These are phyloP conservation scores for Naganishia sp. DNA, from an alignment of 1,284 basidiomycete species.

Conservation along the genomic window DNA sequence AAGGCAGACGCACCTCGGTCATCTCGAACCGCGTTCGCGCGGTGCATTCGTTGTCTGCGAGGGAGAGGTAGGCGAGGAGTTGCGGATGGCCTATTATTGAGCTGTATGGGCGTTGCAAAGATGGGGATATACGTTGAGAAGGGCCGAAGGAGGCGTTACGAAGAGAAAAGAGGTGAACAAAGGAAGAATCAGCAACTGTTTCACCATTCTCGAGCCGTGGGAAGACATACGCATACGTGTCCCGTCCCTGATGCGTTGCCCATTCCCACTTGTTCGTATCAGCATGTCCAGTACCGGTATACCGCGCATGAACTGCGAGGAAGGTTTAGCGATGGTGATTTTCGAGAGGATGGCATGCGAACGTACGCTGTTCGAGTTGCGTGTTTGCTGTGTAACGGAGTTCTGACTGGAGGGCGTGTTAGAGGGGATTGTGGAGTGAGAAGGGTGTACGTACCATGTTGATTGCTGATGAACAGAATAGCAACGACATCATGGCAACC, in stretches of 20 bases:
- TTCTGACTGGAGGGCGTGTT: slow-evolving; percentile 61
- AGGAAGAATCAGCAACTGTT: neutral
- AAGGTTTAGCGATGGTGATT: slow-evolving; percentile 12
- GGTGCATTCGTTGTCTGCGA: slow-evolving; percentile 89
- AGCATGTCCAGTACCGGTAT: slow-evolving; percentile 92
- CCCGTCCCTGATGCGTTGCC: slow-evolving; percentile 95
- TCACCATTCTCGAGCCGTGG: neutral
- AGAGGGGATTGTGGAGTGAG: neutral
- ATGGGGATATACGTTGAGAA: neutral
- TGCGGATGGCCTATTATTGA: slow-evolving; percentile 90
- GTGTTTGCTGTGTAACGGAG: slow-evolving; percentile 91
- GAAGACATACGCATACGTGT: slow-evolving; percentile 67
- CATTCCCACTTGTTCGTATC: slow-evolving; percentile 96
- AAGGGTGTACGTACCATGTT: slow-evolving; percentile 2
- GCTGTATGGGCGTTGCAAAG: neutral
- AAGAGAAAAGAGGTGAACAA: neutral
- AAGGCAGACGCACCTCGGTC: slow-evolving; percentile 70
- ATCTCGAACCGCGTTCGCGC: slow-evolving; percentile 92
- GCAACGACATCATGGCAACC: neutral
- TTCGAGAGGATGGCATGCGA: no score
- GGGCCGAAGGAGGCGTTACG: neutral
- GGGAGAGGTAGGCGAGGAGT: slow-evolving; percentile 79
- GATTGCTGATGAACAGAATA: neutral
- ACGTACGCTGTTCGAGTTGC: slow-evolving; percentile 84
- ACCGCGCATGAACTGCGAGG: slow-evolving; percentile 81